These are phyloP conservation scores for Alternaria panax DNA, from an alignment of 2,329 filamentous ascomycete species.

Conservation along the genomic window DNA sequence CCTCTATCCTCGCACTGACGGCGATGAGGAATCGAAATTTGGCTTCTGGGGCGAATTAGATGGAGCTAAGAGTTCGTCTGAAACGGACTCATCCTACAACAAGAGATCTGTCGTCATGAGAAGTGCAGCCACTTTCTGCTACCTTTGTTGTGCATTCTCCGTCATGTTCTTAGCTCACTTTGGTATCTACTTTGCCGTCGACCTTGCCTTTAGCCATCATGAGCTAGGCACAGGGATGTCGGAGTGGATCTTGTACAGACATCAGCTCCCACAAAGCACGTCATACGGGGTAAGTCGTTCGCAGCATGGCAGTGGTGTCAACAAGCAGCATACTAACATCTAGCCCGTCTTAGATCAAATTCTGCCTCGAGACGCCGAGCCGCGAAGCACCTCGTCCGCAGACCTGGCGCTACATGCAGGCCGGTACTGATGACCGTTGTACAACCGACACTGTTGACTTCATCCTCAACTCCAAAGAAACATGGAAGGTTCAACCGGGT, in stretches of 20 bases:
- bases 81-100: background rate
- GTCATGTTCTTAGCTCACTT: slow-evolving; percentile 6
- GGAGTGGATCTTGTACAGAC: slow-evolving; percentile 7
- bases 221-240: slow-evolving; percentile 14
- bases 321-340: background rate
- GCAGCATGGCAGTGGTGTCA: background rate
- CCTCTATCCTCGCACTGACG: background rate
- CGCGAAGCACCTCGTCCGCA: slow-evolving; percentile 26
- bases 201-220: slow-evolving; percentile 8
- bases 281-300: slow-evolving; percentile 4
- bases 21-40: slow-evolving; percentile 19
- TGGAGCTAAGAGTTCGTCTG: background rate
- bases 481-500: slow-evolving; percentile 6
- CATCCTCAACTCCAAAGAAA: background rate
- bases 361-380: slow-evolving; percentile 25
- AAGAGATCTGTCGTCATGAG: background rate
- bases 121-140: slow-evolving; percentile 3
- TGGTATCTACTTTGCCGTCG: slow-evolving; percentile 7
- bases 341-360: slow-evolving; percentile 21
- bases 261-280: background rate
- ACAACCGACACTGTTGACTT: slow-evolving; percentile 2
- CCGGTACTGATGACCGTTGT: background rate
- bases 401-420: slow-evolving; percentile 23
- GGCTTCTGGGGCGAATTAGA: slow-evolving; percentile 22
- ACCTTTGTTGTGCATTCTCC: slow-evolving; percentile 8